These are phyloP conservation scores for Polygonum aviculare DNA, from an alignment of 148 eudicot species.

Conservation along the genomic window DNA sequence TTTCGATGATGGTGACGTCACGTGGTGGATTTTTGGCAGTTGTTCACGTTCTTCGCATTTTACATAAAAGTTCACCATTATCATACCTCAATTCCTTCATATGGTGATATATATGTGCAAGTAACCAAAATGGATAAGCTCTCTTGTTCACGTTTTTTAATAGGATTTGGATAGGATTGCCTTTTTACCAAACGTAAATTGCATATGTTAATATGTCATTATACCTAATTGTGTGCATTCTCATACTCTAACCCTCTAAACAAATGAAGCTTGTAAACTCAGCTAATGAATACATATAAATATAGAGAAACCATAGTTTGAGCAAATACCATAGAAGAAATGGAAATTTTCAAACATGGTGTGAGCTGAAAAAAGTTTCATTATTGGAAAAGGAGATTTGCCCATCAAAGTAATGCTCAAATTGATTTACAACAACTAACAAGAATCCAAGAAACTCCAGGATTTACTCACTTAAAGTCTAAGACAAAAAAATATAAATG, in stretches of 20 bases:
- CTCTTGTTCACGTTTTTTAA: background rate
- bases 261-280: too few species aligned
- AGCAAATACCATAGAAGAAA: too few species aligned
- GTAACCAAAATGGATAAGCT: background rate
- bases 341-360: too few species aligned
- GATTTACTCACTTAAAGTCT: background rate
- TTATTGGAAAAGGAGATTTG: background rate
- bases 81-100: background rate
- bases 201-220: too few species aligned
- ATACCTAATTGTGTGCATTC: too few species aligned
- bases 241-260: too few species aligned
- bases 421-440: background rate
- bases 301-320: too few species aligned
- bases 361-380: too few species aligned
- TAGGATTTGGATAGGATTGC: background rate
- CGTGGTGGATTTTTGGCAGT: background rate
- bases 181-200: background rate
- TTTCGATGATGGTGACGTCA: background rate
- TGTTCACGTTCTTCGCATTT: background rate
- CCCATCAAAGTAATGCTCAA: background rate
- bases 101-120: background rate
- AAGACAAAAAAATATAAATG: background rate
- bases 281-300: too few species aligned
- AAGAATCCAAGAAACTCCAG: background rate
- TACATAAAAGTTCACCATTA: background rate